A percentile compares a stretch with the other conserved stretches of the same genome.
Evolutionary conservation across 257 asterid species (phyloP).

Genomic region (Solanum megistacrolobum): DNA sequence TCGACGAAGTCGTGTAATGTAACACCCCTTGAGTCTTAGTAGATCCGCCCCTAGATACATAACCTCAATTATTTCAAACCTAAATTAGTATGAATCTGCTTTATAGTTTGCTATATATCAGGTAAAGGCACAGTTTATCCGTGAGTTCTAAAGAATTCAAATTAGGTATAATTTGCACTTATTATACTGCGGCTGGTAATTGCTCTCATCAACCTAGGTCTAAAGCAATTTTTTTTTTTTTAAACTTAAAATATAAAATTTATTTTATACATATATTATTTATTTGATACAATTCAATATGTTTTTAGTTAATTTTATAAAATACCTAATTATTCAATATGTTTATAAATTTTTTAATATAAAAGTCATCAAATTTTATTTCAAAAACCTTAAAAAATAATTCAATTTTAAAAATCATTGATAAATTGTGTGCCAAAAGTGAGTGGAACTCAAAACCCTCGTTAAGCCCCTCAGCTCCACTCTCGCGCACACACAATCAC

Average conservation of each 20-base stretch:
- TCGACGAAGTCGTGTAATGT: rapidly evolving
- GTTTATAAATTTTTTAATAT: no score
- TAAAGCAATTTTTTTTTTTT: no score
- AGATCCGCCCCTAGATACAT: neutral
- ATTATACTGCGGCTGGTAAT: no score
- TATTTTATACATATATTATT: no score
- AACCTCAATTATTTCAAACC: neutral
- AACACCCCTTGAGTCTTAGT: neutral
- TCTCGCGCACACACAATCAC: neutral
- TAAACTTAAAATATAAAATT: no score
- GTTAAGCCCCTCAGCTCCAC: constrained; percentile 34
- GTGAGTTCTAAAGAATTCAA: no score
- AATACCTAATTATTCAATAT: no score
- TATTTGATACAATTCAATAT: neutral
- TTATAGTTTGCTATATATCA: neutral
- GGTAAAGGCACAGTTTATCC: rapidly evolving
- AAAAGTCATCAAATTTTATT: neutral
- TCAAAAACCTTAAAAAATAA: neutral
- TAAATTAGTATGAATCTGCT: no score
- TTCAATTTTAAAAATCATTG: no score
- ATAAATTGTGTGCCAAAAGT: neutral
- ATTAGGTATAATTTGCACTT: neutral
- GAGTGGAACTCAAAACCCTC: constrained; percentile 5
- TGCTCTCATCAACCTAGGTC: neutral
- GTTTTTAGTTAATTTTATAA: no score